Base-by-base conservation (phyloP, 225 moss, liverwort and hornwort genomes). In the Ulota crispa region DNA sequence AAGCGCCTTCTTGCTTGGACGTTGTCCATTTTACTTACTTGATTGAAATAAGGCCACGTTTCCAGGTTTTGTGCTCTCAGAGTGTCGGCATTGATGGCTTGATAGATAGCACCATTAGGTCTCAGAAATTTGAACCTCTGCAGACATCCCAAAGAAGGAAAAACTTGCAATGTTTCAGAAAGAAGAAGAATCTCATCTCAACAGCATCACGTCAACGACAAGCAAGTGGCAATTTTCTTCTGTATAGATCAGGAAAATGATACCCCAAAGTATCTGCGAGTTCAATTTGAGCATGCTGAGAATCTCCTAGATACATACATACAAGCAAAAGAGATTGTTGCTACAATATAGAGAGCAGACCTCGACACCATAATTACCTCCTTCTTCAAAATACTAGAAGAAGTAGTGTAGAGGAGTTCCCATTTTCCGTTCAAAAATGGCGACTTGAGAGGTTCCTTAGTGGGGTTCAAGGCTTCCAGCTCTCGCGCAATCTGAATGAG, bases 31-130 rank as follows among this genome's bases (percentile, higher is more conserved):
- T 47, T 18, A 80, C 83, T 32, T 88, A 95, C 97, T 80, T 82
- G 89, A 80, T 97, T 97, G 32, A 93, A 97, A 78, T 81, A 97
- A 41, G 95, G 95, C 97, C 97, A 97, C 10, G 97, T 92, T 83
- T 97, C 87, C 81, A 89, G n/a, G 71, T 97, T 97, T 79, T 97
- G 90, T 43, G 95, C 97, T 84, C 97, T 87, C 66, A 97, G 85
- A 23, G 95, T 94, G 84, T 93, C 92, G 31, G 93, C 67, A 73
- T 97, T 95, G 77, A 97, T 97, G 61, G 95, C 85, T 87, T 97
- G 97, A 81, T 83, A 97, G 63, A 97, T 94, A 59, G 93, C 84
- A 13, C 97, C 97, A 59, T 86, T 93, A 4, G 95, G 97, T 85
- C 95, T 93, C 37, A 95, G 76, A 75, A 92, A 34, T 68, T 83